Conservation (phyloP, 257 asterid species). For the Solanum chmielewskii region DNA sequence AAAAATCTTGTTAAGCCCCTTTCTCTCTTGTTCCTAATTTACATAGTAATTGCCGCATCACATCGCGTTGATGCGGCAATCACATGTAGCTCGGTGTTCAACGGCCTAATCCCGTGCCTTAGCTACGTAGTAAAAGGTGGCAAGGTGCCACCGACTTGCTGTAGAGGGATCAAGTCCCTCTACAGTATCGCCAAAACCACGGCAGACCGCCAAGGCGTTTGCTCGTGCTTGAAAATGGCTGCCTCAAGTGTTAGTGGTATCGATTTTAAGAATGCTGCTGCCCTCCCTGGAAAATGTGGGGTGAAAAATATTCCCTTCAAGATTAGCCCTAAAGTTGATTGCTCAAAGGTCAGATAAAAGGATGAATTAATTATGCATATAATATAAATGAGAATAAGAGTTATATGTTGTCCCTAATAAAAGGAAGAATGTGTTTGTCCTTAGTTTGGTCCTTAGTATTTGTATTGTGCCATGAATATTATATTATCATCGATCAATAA, state of each 20-base stretch:
- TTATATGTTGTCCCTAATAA: background rate
- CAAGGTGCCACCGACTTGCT: background rate
- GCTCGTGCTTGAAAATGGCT: constrained; percentile 13
- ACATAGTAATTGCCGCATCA: background rate
- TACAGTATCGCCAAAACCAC: background rate
- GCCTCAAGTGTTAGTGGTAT: background rate
- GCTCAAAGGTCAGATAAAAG: constrained; percentile 8
- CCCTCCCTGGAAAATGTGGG: constrained; percentile 12
- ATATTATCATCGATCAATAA: background rate
- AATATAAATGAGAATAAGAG: background rate
- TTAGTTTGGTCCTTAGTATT: background rate
- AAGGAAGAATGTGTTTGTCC: background rate
- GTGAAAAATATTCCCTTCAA: constrained; percentile 10
- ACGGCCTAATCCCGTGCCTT: constrained; percentile 5
- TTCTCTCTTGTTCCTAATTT: background rate
- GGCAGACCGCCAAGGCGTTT: constrained; percentile 10
- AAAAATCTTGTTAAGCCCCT: background rate
- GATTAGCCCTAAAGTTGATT: constrained; percentile 11
- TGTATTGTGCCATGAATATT: background rate
- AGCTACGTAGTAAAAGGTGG: background rate
- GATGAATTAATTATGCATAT: background rate
- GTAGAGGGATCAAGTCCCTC: constrained; percentile 4
- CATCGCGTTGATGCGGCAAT: constrained; percentile 4
- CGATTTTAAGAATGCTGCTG: background rate
- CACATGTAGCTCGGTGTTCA: background rate